Evolutionary conservation across 225 moss, liverwort and hornwort genomes (phyloP), one percentile per base, ranked within the genome.

Genomic region (Takakia lepidozioides): DNA sequence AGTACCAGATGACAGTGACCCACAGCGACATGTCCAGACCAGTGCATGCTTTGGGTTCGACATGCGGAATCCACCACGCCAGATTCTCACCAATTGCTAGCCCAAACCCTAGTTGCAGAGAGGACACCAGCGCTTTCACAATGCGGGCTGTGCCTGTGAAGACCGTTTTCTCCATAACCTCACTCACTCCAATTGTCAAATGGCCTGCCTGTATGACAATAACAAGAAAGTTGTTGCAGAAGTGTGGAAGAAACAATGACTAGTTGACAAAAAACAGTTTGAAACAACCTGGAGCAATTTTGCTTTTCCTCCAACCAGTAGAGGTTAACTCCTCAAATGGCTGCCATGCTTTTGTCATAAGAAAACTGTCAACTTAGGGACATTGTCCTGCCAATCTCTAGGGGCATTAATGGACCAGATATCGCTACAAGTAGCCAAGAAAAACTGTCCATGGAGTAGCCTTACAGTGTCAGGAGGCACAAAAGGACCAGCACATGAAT

Each of bases 41-140:
- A n/a, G 14, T 28, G 49, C 80, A 81, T 24, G 71, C 44, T 11
- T 23, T 72, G 22, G 70, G 58, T 48, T 75, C 61, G 17, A 75
- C 58, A 40, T 58, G 67, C 21, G 75, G 71, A 61, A 68, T 61
- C 83, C 86, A 86, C 75, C 78, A 76, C 21, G 32, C 71, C 48
- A 83, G 24, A 34, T 62, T 67, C 58, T 83, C 72, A 54, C 86
- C 86, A 21, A 86, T 72, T 56, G 68, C 58, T 1, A 86, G 66
- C 27, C 86, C 86, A 58, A 86, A 86, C 48, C 86, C 86, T 49
- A 86, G 71, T 62, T 76, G 83, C 69, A 86, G 51, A 10, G 86
- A 63, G 18, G 67, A 56, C 14, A 86, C 46, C 57, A 86, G 65
- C 55, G 83, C 79, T 17, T 46, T 42, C 27, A 18, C 43, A 16